Evolutionary conservation across 1,284 basidiomycete species (phyloP).

Genomic region (Sporisorium exsertum): DNA sequence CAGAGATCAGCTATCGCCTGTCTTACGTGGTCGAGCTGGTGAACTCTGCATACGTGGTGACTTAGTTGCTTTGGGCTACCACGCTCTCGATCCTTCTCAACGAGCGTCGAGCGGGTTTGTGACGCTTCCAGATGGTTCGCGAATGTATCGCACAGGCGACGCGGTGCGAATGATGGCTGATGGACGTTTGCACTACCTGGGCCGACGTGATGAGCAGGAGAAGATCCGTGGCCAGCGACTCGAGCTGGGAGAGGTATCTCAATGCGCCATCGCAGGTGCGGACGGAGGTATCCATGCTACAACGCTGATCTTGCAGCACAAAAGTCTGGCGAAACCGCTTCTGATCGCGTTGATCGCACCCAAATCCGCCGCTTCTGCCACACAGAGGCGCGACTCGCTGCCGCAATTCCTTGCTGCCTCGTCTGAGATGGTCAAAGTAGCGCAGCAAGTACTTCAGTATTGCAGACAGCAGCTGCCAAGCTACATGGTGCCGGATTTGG

Average conservation of each 20-base stretch:
- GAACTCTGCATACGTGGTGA: conserved; percentile 74
- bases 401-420: not conserved
- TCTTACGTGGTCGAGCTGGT: conserved; percentile 73
- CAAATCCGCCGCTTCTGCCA: not conserved
- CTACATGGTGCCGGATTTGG: conserved; percentile 28
- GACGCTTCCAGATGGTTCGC: not conserved
- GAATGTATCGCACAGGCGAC: conserved; percentile 19
- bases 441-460: not conserved
- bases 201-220: conserved; percentile 75
- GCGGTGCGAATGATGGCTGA: conserved; percentile 74
- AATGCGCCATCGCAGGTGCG: conserved; percentile 14
- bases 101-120: conserved; percentile 12
- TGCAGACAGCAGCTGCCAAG: conserved; percentile 19
- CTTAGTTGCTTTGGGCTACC: conserved; percentile 74
- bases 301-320: conserved; percentile 16
- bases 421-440: not conserved
- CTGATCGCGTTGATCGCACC: conserved; percentile 13
- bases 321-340: conserved; percentile 15
- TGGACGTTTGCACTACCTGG: conserved; percentile 73
- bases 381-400: conserved; percentile 6
- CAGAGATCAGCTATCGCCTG: conserved; percentile 68
- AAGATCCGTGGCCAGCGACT: conserved; percentile 75
- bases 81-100: conserved; percentile 44
- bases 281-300: conserved; percentile 1
- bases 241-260: conserved; percentile 74